These are phyloP conservation scores for Globisporangium megalacanthum DNA, from an alignment of 352 stramenopile genomes.

Conservation along the genomic window DNA sequence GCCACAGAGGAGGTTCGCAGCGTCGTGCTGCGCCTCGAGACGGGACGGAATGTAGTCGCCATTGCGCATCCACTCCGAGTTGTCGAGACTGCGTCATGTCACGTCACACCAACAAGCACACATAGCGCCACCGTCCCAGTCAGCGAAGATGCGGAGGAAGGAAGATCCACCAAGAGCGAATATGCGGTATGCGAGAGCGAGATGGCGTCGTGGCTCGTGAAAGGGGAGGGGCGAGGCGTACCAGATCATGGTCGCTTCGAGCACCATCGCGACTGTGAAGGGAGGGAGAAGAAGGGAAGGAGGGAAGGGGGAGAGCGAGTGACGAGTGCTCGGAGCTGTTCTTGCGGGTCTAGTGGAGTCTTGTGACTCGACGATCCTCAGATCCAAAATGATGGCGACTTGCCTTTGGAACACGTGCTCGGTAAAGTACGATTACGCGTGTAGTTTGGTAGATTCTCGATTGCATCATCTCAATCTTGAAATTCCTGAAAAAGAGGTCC, in stretches of 20 bases:
- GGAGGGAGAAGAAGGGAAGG: not conserved
- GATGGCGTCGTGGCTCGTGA: not conserved
- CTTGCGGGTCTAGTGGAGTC: no score
- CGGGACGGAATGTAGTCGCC: constrained; percentile 98
- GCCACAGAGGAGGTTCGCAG: constrained; percentile 95
- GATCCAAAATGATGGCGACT: constrained; percentile 4
- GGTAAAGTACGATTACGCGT: not conserved
- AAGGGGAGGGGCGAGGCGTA: constrained; percentile 16
- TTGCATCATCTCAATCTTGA: no score
- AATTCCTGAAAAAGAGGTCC: not conserved
- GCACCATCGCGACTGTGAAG: constrained; percentile 46
- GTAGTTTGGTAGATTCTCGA: not conserved
- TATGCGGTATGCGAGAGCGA: not conserved
- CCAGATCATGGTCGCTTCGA: constrained; percentile 89
- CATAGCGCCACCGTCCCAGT: constrained; percentile 2
- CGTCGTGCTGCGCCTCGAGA: constrained; percentile 97
- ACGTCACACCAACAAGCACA: no score
- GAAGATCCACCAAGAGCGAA: not conserved
- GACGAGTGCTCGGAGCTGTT: not conserved
- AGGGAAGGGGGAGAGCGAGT: not conserved
- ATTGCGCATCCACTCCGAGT: constrained; percentile 99
- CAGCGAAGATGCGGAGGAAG: not conserved
- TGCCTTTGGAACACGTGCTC: not conserved
- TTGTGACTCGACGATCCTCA: constrained; percentile 4
- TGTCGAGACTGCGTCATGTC: constrained; percentile 80